A percentile compares a stretch with the other conserved stretches of the same genome.
Conservation (phyloP, 371 early-diverging fungal species). For the Choanephora cucurbitarum region DNA sequence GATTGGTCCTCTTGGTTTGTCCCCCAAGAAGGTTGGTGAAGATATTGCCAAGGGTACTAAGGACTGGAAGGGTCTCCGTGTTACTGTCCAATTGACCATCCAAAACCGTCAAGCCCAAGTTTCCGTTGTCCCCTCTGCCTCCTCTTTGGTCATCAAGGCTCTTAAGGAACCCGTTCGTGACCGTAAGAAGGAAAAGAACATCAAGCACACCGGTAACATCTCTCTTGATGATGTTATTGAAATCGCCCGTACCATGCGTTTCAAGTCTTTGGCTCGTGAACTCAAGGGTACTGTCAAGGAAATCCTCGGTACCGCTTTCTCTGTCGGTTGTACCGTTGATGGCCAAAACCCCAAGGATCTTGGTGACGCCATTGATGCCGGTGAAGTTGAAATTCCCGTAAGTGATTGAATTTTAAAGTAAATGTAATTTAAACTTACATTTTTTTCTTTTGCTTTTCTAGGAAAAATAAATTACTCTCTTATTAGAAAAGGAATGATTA, state of each 20-base stretch:
- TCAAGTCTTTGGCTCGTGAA: constrained; percentile 81
- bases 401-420: no score
- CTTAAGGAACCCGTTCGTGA: constrained; percentile 98
- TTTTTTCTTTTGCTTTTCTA: no score
- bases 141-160: constrained; percentile 95
- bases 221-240: constrained; percentile 88
- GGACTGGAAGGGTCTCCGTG: constrained; percentile 97
- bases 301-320: constrained; percentile 95
- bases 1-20: constrained; percentile 99
- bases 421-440: no score
- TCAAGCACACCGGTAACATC: constrained; percentile 91
- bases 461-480: no score
- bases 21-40: constrained; percentile 99
- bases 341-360: constrained; percentile 29
- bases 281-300: constrained; percentile 94
- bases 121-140: constrained; percentile 93
- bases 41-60: constrained; percentile 97
- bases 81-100: constrained; percentile 95
- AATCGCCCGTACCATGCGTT: constrained; percentile 91
- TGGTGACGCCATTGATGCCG: constrained; percentile 38
- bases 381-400: constrained; percentile 81
- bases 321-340: constrained; percentile 88
- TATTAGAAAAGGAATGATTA: no score
- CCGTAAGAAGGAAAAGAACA: constrained; percentile 99
- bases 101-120: constrained; percentile 98